These are phyloP conservation scores for Penicillium atrosanguineum DNA, from an alignment of 495 filamentous ascomycete genomes.

Conservation along the genomic window DNA sequence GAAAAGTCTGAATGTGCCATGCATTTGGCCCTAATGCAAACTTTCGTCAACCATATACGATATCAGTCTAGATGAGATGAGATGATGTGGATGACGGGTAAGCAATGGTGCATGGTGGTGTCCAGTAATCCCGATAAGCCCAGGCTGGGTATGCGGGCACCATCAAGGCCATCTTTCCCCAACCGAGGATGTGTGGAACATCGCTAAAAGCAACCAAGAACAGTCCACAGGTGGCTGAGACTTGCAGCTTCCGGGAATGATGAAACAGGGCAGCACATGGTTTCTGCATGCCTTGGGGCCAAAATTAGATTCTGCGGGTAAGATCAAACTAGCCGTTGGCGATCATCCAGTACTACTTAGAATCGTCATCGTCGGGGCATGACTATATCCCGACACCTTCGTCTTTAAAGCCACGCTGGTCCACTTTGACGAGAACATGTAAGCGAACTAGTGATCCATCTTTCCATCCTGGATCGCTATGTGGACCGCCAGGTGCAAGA, in stretches of 20 bases:
- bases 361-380: neutral
- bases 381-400: neutral
- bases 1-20: too few relatives aligned
- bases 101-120: too few relatives aligned
- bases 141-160: too few relatives aligned
- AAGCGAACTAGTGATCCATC: neutral
- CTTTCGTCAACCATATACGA: too few relatives aligned
- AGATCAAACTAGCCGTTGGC: constrained; percentile 4
- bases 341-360: neutral
- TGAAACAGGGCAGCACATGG: neutral
- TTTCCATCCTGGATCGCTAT: neutral
- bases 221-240: neutral
- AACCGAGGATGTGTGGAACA: too few relatives aligned
- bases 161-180: neutral
- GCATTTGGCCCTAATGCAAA: too few relatives aligned
- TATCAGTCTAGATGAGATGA: too few relatives aligned
- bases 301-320: neutral
- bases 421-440: too few relatives aligned
- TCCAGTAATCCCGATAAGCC: too few relatives aligned
- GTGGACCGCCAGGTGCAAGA: neutral
- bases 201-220: neutral
- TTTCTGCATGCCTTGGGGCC: neutral
- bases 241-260: too few relatives aligned
- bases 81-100: too few relatives aligned
- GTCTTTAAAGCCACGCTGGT: neutral